Conservation (phyloP, 2,329 filamentous ascomycete species). For the Aspergillus sp. region DNA sequence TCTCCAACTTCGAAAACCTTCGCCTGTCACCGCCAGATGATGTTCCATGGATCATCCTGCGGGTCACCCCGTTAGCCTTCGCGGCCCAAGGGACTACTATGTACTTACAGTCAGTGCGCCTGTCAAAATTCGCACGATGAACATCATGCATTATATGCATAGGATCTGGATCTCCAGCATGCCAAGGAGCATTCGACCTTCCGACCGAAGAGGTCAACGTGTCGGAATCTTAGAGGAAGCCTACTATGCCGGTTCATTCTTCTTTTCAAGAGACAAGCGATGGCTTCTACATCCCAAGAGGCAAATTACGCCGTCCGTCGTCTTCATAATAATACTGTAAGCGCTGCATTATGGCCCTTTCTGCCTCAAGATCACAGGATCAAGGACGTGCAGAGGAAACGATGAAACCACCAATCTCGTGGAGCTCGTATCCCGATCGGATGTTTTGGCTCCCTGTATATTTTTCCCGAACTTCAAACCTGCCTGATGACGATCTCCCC, state of each 20-base stretch:
- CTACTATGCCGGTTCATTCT: conserved; percentile 14
- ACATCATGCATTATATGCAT: conserved; percentile 32
- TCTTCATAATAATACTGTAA: not conserved
- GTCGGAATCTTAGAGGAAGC: conserved; percentile 17
- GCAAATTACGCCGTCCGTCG: not conserved
- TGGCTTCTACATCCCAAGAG: not conserved
- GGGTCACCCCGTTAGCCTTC: conserved; percentile 14
- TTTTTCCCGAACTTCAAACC: not conserved
- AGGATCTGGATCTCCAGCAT: conserved; percentile 24
- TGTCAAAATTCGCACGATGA: conserved; percentile 7
- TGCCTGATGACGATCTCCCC: not conserved
- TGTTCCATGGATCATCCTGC: conserved; percentile 8
- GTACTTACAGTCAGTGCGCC: conserved; percentile 2
- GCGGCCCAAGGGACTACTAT: conserved; percentile 4
- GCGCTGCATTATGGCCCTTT: not conserved
- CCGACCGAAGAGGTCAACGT: conserved; percentile 5
- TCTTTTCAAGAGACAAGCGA: not conserved
- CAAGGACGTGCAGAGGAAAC: not conserved
- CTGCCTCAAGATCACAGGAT: not conserved
- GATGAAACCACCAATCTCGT: not conserved
- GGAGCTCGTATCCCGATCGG: not conserved
- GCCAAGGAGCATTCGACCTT: conserved; percentile 11
- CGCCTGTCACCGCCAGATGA: conserved; percentile 25
- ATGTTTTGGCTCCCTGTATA: not conserved
- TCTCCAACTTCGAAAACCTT: not conserved